Percentiles rank a stretch among this genome's conserved stretches.
Conservation (phyloP, 2,329 filamentous ascomycete species). For the Colletotrichum orchidophilum region DNA sequence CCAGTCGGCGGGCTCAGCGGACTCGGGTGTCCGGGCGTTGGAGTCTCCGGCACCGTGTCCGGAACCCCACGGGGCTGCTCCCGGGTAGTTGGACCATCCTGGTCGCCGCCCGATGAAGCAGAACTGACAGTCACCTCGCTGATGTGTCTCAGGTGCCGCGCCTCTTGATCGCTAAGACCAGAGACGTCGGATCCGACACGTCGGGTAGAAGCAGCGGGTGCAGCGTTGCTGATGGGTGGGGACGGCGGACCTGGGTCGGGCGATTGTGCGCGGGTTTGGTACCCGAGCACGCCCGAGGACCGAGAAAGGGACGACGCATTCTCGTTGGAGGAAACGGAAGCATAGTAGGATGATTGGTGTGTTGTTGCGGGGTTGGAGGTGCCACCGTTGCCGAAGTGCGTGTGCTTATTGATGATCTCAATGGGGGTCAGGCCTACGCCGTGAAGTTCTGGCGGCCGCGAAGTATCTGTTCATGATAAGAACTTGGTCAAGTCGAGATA, state of each 20-base stretch:
- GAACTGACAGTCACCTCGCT: slow-evolving; percentile 53
- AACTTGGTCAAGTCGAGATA: too few relatives aligned
- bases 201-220: slow-evolving; percentile 1
- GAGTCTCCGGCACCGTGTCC: slow-evolving; percentile 26
- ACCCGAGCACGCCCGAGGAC: slow-evolving; percentile 27
- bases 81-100: not conserved
- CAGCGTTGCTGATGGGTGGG: slow-evolving; percentile 12
- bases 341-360: slow-evolving; percentile 42
- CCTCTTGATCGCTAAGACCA: slow-evolving; percentile 51
- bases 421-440: slow-evolving; percentile 51
- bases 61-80: slow-evolving; percentile 7
- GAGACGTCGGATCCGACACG: slow-evolving; percentile 51
- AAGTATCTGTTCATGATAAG: slow-evolving; percentile 48
- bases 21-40: slow-evolving; percentile 22
- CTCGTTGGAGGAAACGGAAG: slow-evolving; percentile 34
- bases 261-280: slow-evolving; percentile 19
- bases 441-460: slow-evolving; percentile 54
- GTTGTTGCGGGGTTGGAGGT: slow-evolving; percentile 38
- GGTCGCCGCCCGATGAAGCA: slow-evolving; percentile 19
- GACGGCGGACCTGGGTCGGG: slow-evolving; percentile 25
- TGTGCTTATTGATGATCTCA: slow-evolving; percentile 50
- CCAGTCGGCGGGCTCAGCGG: slow-evolving; percentile 40
- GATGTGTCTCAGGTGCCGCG: slow-evolving; percentile 51
- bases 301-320: slow-evolving; percentile 32
- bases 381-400: slow-evolving; percentile 39